Base-by-base conservation (phyloP, 257 asterid genomes). In the Thymus quinquecostatus region DNA sequence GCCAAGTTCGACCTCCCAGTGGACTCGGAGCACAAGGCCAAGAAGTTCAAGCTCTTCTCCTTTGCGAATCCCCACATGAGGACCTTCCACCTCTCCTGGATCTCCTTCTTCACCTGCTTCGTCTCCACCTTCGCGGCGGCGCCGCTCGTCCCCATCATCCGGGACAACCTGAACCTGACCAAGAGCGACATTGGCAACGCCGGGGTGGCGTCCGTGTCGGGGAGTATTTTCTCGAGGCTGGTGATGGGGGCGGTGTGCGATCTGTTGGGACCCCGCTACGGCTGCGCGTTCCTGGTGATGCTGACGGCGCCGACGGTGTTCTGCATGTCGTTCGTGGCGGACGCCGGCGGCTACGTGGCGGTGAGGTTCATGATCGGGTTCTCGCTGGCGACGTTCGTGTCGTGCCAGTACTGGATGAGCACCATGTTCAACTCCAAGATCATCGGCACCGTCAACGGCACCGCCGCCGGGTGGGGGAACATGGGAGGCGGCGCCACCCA, bases 401-500 rank as follows among this genome's bases (percentile, higher is more conserved):
- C 92, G 4, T 85, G 91, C 79, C 89, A 82, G 55, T 83, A 58
- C 62, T 87, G 94, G 91, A 87, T 84, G 84, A 88, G 86, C 41
- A 81, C 84, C 0, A 86, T 88, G 90, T 88, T 86, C 41, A 84
- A 81, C 9, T 70, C 84, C 21, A 74, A 81, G 73, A 86, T 88
- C 14, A 80, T 88, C 0, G 92, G 96, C 2, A 54, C 72, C 0
- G 96, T 81, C 7, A 88, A 86, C 8, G 92, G 92, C 0, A 80
- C 86, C 0, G 96, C 94, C 0, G 96, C 90, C 0, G 96, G 92
- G 0, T 88, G 96, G 92, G 94, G 92, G 21, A 83, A 88, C 48
- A 88, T 84, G 92, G 96, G 92, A 1, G 96, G 96, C 2, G 92
- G 96, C 2, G 89, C 86, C 5, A 88, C 92, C 0, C 96, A 88